These are phyloP conservation scores for Daedaleopsis sinensis DNA, from an alignment of 768 basidiomycete species.

Conservation along the genomic window DNA sequence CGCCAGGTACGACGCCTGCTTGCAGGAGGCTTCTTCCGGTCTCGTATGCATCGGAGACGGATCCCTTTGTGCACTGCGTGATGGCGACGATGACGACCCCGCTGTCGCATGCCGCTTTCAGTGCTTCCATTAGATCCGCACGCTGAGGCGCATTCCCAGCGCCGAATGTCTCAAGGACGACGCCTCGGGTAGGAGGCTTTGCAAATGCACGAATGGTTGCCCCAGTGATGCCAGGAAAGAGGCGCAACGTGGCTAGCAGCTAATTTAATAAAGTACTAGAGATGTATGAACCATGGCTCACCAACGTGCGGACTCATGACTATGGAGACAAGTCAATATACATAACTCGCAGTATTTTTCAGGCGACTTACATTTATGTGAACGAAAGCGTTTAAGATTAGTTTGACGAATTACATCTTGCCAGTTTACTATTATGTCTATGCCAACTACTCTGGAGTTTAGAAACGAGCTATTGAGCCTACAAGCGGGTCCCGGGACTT, in stretches of 20 bases:
- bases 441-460: slow-evolving; percentile 62
- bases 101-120: slow-evolving; percentile 80
- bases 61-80: slow-evolving; percentile 86
- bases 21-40: slow-evolving; percentile 71
- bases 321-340: slow-evolving; percentile 31
- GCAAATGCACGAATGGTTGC: slow-evolving; percentile 78
- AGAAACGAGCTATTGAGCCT: neutral
- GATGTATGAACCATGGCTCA: slow-evolving; percentile 34
- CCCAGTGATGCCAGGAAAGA: slow-evolving; percentile 86
- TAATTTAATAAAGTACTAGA: neutral
- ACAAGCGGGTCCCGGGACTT: slow-evolving; percentile 15
- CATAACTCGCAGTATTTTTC: no score
- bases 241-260: slow-evolving; percentile 69
- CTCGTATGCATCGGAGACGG: slow-evolving; percentile 84
- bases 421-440: slow-evolving; percentile 91
- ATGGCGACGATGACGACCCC: slow-evolving; percentile 91
- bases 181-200: slow-evolving; percentile 71
- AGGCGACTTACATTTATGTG: slow-evolving; percentile 66
- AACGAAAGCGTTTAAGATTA: slow-evolving; percentile 73
- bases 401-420: slow-evolving; percentile 84
- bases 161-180: slow-evolving; percentile 90
- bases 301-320: slow-evolving; percentile 85
- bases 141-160: slow-evolving; percentile 92
- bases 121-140: slow-evolving; percentile 68
- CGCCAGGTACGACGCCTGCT: slow-evolving; percentile 81